Percentiles rank a stretch among this genome's conserved stretches.
Evolutionary conservation across 1,139 yeast species (phyloP).

Genomic region (Debaryomycetaceae sp.): DNA sequence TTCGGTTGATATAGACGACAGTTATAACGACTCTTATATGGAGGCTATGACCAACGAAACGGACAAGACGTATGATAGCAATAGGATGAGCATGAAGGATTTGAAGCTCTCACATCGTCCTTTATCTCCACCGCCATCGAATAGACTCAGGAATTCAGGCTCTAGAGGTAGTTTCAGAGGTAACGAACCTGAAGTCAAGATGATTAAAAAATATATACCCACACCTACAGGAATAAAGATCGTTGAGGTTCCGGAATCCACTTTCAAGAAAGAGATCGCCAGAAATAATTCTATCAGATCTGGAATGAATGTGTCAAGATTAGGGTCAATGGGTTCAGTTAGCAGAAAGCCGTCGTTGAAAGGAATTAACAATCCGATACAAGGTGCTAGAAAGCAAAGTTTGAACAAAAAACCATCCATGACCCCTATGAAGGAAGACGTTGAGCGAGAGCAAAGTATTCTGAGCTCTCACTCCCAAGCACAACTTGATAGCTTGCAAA

Average conservation of each 20-base stretch:
- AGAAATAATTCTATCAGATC: conserved; percentile 41
- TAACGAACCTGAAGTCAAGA: conserved; percentile 19
- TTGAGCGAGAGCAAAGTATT: conserved; percentile 11
- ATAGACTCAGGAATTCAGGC: conserved; percentile 2
- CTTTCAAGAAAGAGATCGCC: conserved; percentile 36
- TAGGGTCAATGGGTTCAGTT: conserved; percentile 18
- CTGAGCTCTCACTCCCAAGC: conserved; percentile 10
- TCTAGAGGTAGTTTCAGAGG: not conserved
- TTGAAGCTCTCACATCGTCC: conserved; percentile 18
- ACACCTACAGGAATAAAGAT: conserved; percentile 47
- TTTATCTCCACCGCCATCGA: conserved; percentile 5
- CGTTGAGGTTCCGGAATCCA: conserved; percentile 45
- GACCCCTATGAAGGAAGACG: conserved; percentile 14
- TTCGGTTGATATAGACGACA: conserved; percentile 27
- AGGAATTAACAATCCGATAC: not conserved
- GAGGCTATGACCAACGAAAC: conserved; percentile 28
- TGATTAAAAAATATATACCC: conserved; percentile 48
- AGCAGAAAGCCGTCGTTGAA: conserved; percentile 2
- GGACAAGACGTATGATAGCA: conserved; percentile 14
- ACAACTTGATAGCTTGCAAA: conserved; percentile 15
- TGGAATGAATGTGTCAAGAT: conserved; percentile 24
- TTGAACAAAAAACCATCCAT: conserved; percentile 5
- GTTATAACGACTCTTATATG: conserved; percentile 25
- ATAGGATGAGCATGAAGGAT: conserved; percentile 23
- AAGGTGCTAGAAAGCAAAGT: conserved; percentile 7